Base-by-base conservation (phyloP, 2,329 filamentous ascomycete species). In the Truncatella angustata region DNA sequence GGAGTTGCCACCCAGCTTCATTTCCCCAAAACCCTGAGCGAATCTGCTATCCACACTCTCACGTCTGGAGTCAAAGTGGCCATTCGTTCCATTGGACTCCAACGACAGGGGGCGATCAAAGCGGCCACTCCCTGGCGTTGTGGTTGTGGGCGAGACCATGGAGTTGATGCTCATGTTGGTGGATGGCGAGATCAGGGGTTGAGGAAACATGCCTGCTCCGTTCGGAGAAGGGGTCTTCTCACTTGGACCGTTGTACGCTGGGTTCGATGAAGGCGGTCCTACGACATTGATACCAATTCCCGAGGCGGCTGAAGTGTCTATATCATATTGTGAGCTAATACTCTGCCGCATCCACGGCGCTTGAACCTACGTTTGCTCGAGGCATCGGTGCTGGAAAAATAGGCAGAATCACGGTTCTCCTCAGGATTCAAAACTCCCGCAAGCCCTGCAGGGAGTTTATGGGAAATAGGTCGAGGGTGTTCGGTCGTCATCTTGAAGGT, bases 11-110 rank as follows among this genome's bases (percentile, higher is more conserved):
- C 84, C 83, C 45, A 92, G 76, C 58, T 84, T 79, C 69, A 92
- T 79, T 42, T 89, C 85, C 52, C 78, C 81, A 67, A 92, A 85
- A 40, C 80, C 81, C 58, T 85, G 82, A 62, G 90, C 89, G 66
- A 92, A 86, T 56, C 88, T 81, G 68, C 88, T 91, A 68, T 92
- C 88, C 4, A 92, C 86, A 61, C 88, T 92, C 70, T 90, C 89
- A 49, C 89, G 82, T 53, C 87, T 80, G 44, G 85, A 84, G 45
- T 85, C 78, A 2, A 47, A 40, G 71, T 63, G 23, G 72, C 67
- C 44, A 70, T 67, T 26, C 69, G 70, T 53, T 69, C 58, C 57
- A 45, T 60, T 63, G 24, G 72, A 72, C 24, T 76, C 74, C 9
- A 74, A 56, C 3, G 74, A 75, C 54, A 69, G 64, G 4, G 68